Conservation (phyloP, 768 basidiomycete species). For the Termitomyces sp. region DNA sequence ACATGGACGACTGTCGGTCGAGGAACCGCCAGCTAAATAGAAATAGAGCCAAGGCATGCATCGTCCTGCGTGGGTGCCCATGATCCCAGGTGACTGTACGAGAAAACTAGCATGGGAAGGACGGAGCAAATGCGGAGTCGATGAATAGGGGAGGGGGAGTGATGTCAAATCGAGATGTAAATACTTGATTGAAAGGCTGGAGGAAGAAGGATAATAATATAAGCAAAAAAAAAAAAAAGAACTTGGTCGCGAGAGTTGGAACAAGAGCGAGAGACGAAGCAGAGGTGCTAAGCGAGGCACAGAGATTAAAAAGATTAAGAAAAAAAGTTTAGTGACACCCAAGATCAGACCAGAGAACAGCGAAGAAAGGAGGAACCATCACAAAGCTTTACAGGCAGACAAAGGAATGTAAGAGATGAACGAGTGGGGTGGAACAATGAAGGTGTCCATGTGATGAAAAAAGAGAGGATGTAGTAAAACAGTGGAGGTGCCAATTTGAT, state of each 20-base stretch:
- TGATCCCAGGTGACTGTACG: not conserved
- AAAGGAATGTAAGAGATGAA: not conserved
- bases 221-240: not conserved
- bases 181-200: too few species aligned
- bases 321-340: not conserved
- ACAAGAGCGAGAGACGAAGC: not conserved
- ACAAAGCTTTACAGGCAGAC: not conserved
- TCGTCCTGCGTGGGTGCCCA: not conserved
- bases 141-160: not conserved
- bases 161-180: not conserved
- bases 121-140: not conserved
- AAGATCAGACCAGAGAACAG: not conserved
- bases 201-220: too few species aligned
- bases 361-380: not conserved
- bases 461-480: not conserved
- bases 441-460: not conserved
- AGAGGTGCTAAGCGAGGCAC: not conserved
- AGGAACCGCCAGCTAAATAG: not conserved
- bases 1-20: not conserved
- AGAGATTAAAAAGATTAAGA: not conserved
- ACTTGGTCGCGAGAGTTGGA: not conserved
- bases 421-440: not conserved
- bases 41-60: not conserved
- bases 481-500: constrained; percentile 3
- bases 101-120: not conserved